Base-by-base conservation (phyloP, 2,329 filamentous ascomycete genomes). In the Chaetomiaceae sp. region DNA sequence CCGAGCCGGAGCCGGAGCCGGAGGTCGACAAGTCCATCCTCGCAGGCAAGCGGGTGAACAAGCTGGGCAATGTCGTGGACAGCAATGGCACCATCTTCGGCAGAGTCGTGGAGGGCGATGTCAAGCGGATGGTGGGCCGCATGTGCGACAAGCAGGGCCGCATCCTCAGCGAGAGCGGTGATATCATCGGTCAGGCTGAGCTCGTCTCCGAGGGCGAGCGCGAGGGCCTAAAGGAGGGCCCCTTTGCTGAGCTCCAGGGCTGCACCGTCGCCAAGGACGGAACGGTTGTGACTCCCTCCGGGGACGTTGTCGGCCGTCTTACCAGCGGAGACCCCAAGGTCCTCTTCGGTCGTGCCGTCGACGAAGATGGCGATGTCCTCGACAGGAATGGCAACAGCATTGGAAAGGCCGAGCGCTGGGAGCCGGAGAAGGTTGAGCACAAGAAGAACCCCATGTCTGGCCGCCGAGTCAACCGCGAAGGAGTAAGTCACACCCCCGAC, bases 311-410 rank as follows among this genome's bases (percentile, higher is more conserved):
- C 42, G 89, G 89, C 19, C 75, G 84, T 37, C 76, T 92, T 34
- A 73, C 78, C 3, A 79, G 82, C 41, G 89, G 88, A 3, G 86
- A 95, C 48, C 66, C 77, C 31, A 89, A 89, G 75, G 73, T 75
- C 45, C 77, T 95, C 1, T 80, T 84, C 33, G 89, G 89, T 14
- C 85, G 87, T 41, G 62, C 74, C 8, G 88, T 93, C 16, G 89
- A 93, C 51, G 84, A 89, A 55, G 88, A 95, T 56, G 89, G 89
- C 33, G 88, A 93, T 51, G 82, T 95, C 27, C 75, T 87, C 50
- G 89, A 93, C 72, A 83, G 82, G 66, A 90, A 89, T 63, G 79
- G 79, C 27, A 83, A 83, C 55, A 63, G 70, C 1, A 65, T 83
- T 2, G 79, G 78, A 23, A 75, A 77, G 54, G 79, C 79, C 1